Base-by-base conservation (phyloP, 176 grass and related monocot genomes). In the Poa annua region DNA sequence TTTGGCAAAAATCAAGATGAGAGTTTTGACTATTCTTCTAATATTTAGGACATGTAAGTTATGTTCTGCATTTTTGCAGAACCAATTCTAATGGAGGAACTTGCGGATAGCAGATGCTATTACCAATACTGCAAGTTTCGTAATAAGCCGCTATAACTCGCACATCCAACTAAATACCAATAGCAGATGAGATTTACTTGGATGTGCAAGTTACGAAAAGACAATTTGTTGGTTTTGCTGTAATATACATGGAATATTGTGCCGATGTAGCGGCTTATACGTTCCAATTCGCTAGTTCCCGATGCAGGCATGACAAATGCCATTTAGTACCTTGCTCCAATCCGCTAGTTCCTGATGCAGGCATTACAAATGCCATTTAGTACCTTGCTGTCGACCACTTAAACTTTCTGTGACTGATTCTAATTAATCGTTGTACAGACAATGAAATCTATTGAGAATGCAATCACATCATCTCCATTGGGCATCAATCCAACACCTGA, bases 401-500 rank as follows among this genome's bases (percentile, higher is more conserved):
- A 24, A 64, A 55, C 8, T 88, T 47, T 32, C 32, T 54, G 54
- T 20, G 20, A 35, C 32, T 73, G 38, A 83, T 83, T 85, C 3
- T 78, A 24, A 57, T 64, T 3, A 71, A 76, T 66, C 80, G 33
- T 38, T 85, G 25, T 60, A 52, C 86, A 98, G 96, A 82, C 89
- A 76, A 59, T 98, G 76, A 98, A 98, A 81, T 84, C 91, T 64
- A 84, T 98, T 38, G 96, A 98, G 91, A 75, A 86, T 45, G 96
- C 91, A 17, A 93, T 98, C 35, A 67, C 85, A 34, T 86, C 96
- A 38, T 98, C 96, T 83, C 96, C 96, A 8, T 79, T 98, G 83
- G 87, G 96, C 66, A 91, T 99, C 66, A 99, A 99, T 90, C 96
- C 96, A 32, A 86, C 59, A 42, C 77, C 89, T 34, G 96, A 99